Conservation (phyloP, 192 early-diverging fungal genomes). For the Phlyctochytrium bullatum region DNA sequence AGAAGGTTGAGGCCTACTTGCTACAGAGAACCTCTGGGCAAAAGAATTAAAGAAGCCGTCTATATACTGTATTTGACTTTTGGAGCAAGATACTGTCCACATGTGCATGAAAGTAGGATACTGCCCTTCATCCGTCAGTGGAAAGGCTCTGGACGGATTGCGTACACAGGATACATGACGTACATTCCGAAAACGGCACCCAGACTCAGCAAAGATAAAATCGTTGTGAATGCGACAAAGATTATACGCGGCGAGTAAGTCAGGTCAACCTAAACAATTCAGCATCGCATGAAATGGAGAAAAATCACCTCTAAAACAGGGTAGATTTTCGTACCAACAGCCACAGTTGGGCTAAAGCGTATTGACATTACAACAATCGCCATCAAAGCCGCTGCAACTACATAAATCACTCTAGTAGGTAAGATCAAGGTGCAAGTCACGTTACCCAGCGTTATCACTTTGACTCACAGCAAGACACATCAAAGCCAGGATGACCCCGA, state of each 20-base stretch:
- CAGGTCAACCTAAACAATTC: constrained; percentile 16
- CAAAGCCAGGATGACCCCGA: constrained; percentile 10
- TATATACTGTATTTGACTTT: too few species aligned
- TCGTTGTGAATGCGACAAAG: constrained; percentile 10
- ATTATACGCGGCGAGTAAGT: constrained; percentile 22
- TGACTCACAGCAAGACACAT: constrained; percentile 8
- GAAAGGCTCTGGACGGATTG: constrained; percentile 16
- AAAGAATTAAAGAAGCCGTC: neutral
- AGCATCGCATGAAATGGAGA: neutral
- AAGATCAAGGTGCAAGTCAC: neutral
- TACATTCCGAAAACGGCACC: constrained; percentile 9
- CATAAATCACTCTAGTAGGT: constrained; percentile 14
- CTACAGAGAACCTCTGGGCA: neutral
- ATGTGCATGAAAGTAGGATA: neutral
- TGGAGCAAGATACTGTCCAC: too few species aligned
- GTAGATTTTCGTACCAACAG: constrained; percentile 17
- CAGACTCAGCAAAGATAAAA: constrained; percentile 2
- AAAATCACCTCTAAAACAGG: neutral
- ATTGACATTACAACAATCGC: constrained; percentile 27
- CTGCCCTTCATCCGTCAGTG: constrained; percentile 4
- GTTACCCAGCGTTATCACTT: constrained; percentile 18
- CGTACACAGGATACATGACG: constrained; percentile 23
- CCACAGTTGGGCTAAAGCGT: constrained; percentile 12
- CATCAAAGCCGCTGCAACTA: constrained; percentile 14
- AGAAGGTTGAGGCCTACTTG: constrained; percentile 36